Evolutionary conservation across 805 yeast species (phyloP), one percentile per base, ranked within the genome.

Genomic region (Cyberlindnera japonica): DNA sequence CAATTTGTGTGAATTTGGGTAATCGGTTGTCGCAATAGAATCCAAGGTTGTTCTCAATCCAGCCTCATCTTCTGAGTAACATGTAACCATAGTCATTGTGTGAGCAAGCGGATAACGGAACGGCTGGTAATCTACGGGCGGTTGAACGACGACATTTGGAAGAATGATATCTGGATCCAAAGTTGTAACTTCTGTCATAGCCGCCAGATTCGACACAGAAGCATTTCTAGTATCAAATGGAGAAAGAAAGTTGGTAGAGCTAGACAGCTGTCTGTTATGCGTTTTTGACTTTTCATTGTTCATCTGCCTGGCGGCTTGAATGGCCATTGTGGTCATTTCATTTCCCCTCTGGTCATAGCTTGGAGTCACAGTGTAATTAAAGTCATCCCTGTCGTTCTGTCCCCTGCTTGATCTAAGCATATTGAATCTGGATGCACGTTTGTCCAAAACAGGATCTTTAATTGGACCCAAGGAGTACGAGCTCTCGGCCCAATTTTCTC

Each of bases 1-100:
- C 47, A 93, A 67, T 61, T 91, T 93, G 63, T 93, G 98, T 4
- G 96, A 86, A 61, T 89, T 90, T 41, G 98, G 97, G 62, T 84
- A 93, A 49, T 88, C 95, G 1, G 97, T 88, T 1, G 96, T 87
- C n/a, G 95, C 86, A 37, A 93, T 60, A 2, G 98, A 91, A 61
- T 93, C 98, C 48, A 91, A 62, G 0, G 98, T 89, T 1, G 91
- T 79, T 54, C 98, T 74, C 43, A 93, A 63, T 47, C 95, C 96
- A 11, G 72, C 83, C 51, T 78, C 85, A 59, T 88, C 95, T 66
- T 93, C 99, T 2, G 97, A 89, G 58, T 93, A 93, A 57, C 97
- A 91, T 1, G 99, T 93, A 9, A 93, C 95, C 44, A 83, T 68
- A 50, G 82, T 79, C 54, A 85, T 74, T 0, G 80, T 71, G 52